Conservation (phyloP, 768 basidiomycete species). For the Rossbeevera mucosa region DNA sequence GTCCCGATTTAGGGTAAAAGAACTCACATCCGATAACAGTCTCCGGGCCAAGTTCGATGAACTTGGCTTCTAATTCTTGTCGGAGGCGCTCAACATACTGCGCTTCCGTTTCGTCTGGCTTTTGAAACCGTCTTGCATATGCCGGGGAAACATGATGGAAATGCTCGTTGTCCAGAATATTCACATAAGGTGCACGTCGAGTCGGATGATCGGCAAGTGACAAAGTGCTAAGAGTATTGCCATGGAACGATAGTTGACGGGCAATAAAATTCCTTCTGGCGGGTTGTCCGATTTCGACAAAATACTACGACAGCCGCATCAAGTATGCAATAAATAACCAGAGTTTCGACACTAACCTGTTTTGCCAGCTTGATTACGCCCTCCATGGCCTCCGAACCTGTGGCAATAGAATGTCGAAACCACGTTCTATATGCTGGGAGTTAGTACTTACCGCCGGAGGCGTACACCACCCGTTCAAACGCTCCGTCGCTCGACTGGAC, state of each 20-base stretch:
- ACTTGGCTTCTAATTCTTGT: conserved; percentile 82
- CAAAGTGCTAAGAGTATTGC: conserved; percentile 72
- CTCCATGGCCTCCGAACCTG: conserved; percentile 90
- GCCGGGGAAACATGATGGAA: conserved; percentile 90
- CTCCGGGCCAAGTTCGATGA: conserved; percentile 73
- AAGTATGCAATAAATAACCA: not conserved
- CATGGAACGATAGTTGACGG: conserved; percentile 76
- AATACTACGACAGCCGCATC: conserved; percentile 48
- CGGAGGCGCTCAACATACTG: conserved; percentile 75
- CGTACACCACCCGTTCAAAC: conserved; percentile 67
- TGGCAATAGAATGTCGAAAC: conserved; percentile 2
- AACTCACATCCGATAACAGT: conserved; percentile 77
- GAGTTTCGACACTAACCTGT: conserved; percentile 45
- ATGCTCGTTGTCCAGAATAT: conserved; percentile 55
- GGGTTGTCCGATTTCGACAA: conserved; percentile 61
- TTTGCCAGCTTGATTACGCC: conserved; percentile 76
- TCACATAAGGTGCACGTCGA: conserved; percentile 65
- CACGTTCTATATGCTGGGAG: not conserved
- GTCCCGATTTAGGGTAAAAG: not conserved
- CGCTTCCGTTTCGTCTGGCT: conserved; percentile 63
- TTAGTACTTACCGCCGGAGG: conserved; percentile 59
- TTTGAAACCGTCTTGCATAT: conserved; percentile 76
- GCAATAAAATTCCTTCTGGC: conserved; percentile 77
- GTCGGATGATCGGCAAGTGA: conserved; percentile 62
- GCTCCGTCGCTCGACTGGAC: conserved; percentile 66